These are phyloP conservation scores for Globisporangium recalcitrans DNA, from an alignment of 352 stramenopile genomes.

Conservation along the genomic window DNA sequence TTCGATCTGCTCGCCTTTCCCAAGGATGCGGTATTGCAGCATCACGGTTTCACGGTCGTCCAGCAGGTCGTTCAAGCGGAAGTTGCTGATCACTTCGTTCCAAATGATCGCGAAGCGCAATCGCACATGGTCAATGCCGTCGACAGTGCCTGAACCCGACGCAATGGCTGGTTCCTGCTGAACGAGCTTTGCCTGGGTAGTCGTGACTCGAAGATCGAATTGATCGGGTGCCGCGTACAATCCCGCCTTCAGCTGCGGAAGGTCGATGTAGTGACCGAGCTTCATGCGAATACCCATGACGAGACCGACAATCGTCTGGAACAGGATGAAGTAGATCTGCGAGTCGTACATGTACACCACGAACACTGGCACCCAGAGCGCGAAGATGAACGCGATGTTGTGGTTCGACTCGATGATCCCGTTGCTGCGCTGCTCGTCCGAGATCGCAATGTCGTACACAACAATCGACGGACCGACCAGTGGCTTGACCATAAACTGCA, in stretches of 20 bases:
- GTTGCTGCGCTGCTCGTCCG: slow-evolving; percentile 27
- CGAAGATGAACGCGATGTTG: slow-evolving; percentile 77
- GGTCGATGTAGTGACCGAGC: slow-evolving; percentile 65
- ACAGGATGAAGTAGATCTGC: slow-evolving; percentile 86
- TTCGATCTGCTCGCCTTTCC: slow-evolving; percentile 61
- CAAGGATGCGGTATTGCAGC: slow-evolving; percentile 75
- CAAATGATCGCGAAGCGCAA: slow-evolving; percentile 83
- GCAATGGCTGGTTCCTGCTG: slow-evolving; percentile 8
- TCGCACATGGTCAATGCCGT: slow-evolving; percentile 38
- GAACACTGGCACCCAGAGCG: slow-evolving; percentile 72
- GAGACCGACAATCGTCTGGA: slow-evolving; percentile 71
- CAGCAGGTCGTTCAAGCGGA: slow-evolving; percentile 77
- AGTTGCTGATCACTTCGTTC: slow-evolving; percentile 86
- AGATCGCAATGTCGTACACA: slow-evolving; percentile 53
- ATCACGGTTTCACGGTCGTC: slow-evolving; percentile 84
- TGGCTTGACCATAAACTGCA: slow-evolving; percentile 83
- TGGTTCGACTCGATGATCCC: slow-evolving; percentile 62
- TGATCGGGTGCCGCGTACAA: slow-evolving; percentile 53
- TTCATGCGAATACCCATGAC: slow-evolving; percentile 71
- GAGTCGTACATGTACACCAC: slow-evolving; percentile 86
- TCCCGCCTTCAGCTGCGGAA: slow-evolving; percentile 61
- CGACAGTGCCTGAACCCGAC: slow-evolving; percentile 7
- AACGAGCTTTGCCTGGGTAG: slow-evolving; percentile 34
- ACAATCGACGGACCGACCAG: slow-evolving; percentile 71
- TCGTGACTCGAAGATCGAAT: slow-evolving; percentile 72